These are phyloP conservation scores for Trichoderma asperellum DNA, from an alignment of 2,329 filamentous ascomycete species.

Conservation along the genomic window DNA sequence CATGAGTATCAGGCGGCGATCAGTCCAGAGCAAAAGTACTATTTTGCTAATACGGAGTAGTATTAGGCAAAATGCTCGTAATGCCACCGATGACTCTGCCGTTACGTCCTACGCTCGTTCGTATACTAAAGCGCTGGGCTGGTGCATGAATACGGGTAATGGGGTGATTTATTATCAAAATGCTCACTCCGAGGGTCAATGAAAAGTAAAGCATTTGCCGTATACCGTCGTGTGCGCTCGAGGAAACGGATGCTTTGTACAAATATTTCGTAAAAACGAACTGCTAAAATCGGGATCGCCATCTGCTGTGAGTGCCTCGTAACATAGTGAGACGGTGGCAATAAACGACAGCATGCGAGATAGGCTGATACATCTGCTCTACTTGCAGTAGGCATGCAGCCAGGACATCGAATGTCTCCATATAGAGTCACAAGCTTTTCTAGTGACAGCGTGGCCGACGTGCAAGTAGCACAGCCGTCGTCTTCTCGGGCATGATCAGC, in stretches of 20 bases:
- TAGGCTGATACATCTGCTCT: background rate
- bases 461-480: constrained; percentile 4
- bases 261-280: background rate
- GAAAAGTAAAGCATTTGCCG: background rate
- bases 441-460: background rate
- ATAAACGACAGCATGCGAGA: background rate
- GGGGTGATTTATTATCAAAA: background rate
- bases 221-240: background rate
- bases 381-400: background rate
- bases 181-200: background rate
- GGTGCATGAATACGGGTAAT: constrained; percentile 5
- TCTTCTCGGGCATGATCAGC: background rate
- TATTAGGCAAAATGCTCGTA: background rate
- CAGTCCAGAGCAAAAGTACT: constrained; percentile 10
- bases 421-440: background rate
- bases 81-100: background rate
- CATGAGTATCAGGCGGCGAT: constrained; percentile 19
- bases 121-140: background rate
- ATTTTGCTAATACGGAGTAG: background rate
- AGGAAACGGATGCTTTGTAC: background rate
- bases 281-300: background rate
- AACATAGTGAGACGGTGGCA: constrained; percentile 13
- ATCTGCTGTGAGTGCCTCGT: background rate
- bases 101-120: background rate
- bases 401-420: background rate